Percentiles rank a stretch among this genome's conserved stretches.
Evolutionary conservation across 2,329 filamentous ascomycete species (phyloP).

Genomic region (Monilinia laxa): DNA sequence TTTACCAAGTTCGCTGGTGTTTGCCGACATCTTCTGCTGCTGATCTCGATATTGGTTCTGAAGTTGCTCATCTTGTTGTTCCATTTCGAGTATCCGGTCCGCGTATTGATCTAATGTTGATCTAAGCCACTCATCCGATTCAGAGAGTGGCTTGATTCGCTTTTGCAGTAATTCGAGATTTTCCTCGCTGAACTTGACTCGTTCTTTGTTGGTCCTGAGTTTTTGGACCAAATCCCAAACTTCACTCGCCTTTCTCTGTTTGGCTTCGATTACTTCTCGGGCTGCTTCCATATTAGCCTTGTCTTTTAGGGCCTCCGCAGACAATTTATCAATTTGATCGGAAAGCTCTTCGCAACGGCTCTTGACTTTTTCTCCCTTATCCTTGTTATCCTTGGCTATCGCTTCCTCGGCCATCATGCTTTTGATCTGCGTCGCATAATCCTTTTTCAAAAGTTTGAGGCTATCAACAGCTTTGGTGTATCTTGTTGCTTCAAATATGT

Average conservation of each 20-base stretch:
- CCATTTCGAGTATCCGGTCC: slow-evolving; percentile 65
- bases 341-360: slow-evolving; percentile 64
- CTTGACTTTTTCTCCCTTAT: slow-evolving; percentile 71
- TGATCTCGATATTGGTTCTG: slow-evolving; percentile 65
- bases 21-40: slow-evolving; percentile 48
- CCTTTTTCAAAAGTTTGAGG: slow-evolving; percentile 82
- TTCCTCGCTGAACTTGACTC: slow-evolving; percentile 65
- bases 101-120: slow-evolving; percentile 75
- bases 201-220: slow-evolving; percentile 73
- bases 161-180: slow-evolving; percentile 77
- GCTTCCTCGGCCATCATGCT: slow-evolving; percentile 73
- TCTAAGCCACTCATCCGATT: slow-evolving; percentile 75
- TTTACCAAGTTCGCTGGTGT: slow-evolving; percentile 49
- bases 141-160: slow-evolving; percentile 67
- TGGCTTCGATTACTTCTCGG: slow-evolving; percentile 58
- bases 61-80: slow-evolving; percentile 61
- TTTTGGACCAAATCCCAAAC: slow-evolving; percentile 74
- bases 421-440: slow-evolving; percentile 71
- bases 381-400: slow-evolving; percentile 79
- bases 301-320: slow-evolving; percentile 57
- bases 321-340: slow-evolving; percentile 62
- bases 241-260: slow-evolving; percentile 69
- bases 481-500: slow-evolving; percentile 95
- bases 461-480: slow-evolving; percentile 98
- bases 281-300: slow-evolving; percentile 30